A percentile compares a stretch with the other conserved stretches of the same genome.
These are phyloP conservation scores for Austroboletus novae-zelandiae DNA, from an alignment of 1,284 basidiomycete species.

Conservation along the genomic window DNA sequence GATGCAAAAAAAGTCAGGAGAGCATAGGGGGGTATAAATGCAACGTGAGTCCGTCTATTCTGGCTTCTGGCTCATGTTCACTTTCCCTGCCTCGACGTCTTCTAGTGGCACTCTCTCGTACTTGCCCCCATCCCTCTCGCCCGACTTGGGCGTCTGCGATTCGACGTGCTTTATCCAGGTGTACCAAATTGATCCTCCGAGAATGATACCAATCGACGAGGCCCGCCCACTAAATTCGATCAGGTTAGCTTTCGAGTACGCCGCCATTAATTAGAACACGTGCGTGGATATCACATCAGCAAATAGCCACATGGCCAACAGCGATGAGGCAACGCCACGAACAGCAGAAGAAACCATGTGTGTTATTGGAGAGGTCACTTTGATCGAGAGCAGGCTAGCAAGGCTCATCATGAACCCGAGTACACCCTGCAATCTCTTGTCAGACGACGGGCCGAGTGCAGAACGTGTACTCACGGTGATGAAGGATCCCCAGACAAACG, in stretches of 20 bases:
- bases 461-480: constrained; percentile 58
- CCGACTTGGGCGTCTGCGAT: constrained; percentile 38
- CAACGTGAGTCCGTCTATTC: constrained; percentile 20
- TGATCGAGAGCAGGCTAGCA: constrained; percentile 85
- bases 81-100: constrained; percentile 47
- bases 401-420: constrained; percentile 89
- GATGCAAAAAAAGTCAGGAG: constrained; percentile 1
- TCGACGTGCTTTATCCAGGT: constrained; percentile 83
- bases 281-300: constrained; percentile 71
- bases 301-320: constrained; percentile 76
- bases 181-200: constrained; percentile 78
- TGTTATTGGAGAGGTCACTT: constrained; percentile 88
- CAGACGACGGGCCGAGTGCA: too few relatives aligned
- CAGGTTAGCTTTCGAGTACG: constrained; percentile 8
- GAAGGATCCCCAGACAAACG: constrained; percentile 74
- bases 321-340: constrained; percentile 76
- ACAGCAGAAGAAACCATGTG: constrained; percentile 90
- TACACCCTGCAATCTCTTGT: constrained; percentile 49
- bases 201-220: constrained; percentile 75
- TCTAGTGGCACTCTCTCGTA: constrained; percentile 53
- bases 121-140: constrained; percentile 20
- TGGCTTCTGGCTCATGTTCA: constrained; percentile 26
- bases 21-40: constrained; percentile 14
- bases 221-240: constrained; percentile 62
- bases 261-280: constrained; percentile 28